Evolutionary conservation across 306 rosid species (phyloP).

Genomic region (Fagus crenata): DNA sequence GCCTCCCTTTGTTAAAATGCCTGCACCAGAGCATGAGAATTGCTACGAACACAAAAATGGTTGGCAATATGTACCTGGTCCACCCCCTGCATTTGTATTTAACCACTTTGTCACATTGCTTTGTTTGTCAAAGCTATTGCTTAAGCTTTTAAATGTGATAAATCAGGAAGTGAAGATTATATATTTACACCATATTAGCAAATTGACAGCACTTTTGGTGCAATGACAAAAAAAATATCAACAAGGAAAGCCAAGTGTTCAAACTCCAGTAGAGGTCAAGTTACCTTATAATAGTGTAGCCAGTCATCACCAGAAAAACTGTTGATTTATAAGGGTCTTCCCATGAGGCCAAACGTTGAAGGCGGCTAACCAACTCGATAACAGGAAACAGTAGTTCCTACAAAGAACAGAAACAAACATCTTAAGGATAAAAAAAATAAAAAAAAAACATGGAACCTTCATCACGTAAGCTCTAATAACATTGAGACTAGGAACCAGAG

Average conservation of each 20-base stretch:
- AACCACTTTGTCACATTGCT: conserved; percentile 9
- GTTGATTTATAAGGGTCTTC: conserved; percentile 65
- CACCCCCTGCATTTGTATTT: conserved; percentile 67
- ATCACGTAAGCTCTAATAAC: background rate
- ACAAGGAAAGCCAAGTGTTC: background rate
- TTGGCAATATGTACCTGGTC: conserved; percentile 71
- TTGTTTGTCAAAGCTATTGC: conserved; percentile 14
- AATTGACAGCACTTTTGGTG: background rate
- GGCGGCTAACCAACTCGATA: conserved; percentile 47
- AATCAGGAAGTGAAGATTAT: background rate
- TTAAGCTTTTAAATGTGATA: conserved; percentile 13
- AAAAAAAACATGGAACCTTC: conserved; percentile 25
- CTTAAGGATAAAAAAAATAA: conserved; percentile 28
- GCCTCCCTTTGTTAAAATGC: conserved; percentile 54
- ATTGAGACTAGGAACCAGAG: conserved; percentile 11
- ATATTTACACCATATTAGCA: background rate
- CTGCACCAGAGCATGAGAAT: conserved; percentile 70
- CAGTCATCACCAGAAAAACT: conserved; percentile 55
- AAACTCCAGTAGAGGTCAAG: conserved; percentile 7
- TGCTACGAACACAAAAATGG: conserved; percentile 51
- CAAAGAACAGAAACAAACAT: conserved; percentile 42
- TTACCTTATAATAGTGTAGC: conserved; percentile 74
- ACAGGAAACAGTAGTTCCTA: conserved; percentile 81
- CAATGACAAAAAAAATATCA: background rate
- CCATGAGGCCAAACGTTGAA: conserved; percentile 68